A percentile compares a stretch with the other conserved stretches of the same genome.
phyloP scores from a whole-genome alignment of 257 asterid species.

The Verbena officinalis region DNA sequence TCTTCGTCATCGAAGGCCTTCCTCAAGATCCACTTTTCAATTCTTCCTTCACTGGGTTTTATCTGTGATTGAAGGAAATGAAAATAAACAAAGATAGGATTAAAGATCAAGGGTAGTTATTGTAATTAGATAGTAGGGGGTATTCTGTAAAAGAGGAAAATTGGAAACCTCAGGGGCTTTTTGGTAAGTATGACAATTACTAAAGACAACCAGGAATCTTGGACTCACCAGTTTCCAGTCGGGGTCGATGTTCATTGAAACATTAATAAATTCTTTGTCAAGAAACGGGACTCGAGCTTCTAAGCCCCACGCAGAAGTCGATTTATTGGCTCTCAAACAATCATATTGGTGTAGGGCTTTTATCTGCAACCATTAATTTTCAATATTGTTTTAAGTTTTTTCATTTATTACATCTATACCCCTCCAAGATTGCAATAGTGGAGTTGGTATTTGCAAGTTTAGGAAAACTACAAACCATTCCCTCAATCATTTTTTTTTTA shows the following conservation, averaged over 20 bases:
- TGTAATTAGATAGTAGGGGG: too few species aligned
- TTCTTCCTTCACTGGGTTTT: slow-evolving; percentile 70
- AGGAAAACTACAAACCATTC: too few species aligned
- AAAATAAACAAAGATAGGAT: slow-evolving; percentile 1
- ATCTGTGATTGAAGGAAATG: slow-evolving; percentile 44
- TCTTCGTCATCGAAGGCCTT: slow-evolving; percentile 93
- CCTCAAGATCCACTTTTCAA: slow-evolving; percentile 95
- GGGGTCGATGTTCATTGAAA: slow-evolving; percentile 92
- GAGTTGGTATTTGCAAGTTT: too few species aligned
- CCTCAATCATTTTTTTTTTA: too few species aligned
- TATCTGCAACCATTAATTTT: slow-evolving; percentile 46
- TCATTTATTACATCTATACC: not conserved
- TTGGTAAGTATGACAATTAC: not conserved
- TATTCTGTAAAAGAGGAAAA: too few species aligned
- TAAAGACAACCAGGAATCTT: not conserved
- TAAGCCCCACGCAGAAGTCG: slow-evolving; percentile 98
- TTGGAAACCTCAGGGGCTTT: not conserved
- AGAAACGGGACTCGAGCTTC: slow-evolving; percentile 95
- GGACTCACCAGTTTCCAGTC: slow-evolving; percentile 79
- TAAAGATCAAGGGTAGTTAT: not conserved
- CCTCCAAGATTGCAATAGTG: too few species aligned
- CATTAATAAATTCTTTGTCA: slow-evolving; percentile 84
- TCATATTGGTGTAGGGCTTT: slow-evolving; percentile 97
- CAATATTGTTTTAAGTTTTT: not conserved
- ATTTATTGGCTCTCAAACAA: slow-evolving; percentile 90